Percentiles rank a stretch among this genome's conserved stretches.
Conservation (phyloP, 2,329 filamentous ascomycete genomes). For the Thelonectria rubi region DNA sequence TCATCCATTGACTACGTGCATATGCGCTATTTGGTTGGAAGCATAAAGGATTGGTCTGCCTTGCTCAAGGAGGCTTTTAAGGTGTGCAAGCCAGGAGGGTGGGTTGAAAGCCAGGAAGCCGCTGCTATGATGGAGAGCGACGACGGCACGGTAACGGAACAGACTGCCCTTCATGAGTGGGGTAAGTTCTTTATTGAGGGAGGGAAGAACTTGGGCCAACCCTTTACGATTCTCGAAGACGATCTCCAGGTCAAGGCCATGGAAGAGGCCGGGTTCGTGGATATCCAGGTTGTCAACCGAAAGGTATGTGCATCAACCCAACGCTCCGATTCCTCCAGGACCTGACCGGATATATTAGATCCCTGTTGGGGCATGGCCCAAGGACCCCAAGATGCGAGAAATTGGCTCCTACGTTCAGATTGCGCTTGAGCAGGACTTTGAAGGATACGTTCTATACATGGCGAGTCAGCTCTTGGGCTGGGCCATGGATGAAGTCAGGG, state of each 20-base stretch:
- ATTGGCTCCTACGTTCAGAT: constrained; percentile 22
- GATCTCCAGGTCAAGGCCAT: constrained; percentile 34
- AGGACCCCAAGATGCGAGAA: constrained; percentile 16
- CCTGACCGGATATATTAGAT: constrained; percentile 5
- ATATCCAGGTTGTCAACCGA: constrained; percentile 19
- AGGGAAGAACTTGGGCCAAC: constrained; percentile 42
- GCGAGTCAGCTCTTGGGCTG: constrained; percentile 21
- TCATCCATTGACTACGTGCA: constrained; percentile 68
- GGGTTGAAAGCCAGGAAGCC: constrained; percentile 47
- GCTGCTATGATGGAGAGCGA: constrained; percentile 44
- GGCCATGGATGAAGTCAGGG: constrained; percentile 20
- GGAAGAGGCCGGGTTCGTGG: constrained; percentile 38
- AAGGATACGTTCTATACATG: constrained; percentile 28
- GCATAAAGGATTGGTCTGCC: constrained; percentile 64
- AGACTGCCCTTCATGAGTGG: constrained; percentile 43
- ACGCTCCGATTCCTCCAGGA: neutral
- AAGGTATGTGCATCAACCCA: neutral
- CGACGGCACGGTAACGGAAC: constrained; percentile 44
- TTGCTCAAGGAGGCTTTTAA: constrained; percentile 61
- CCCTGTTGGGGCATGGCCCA: constrained; percentile 24
- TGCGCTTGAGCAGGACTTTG: constrained; percentile 27
- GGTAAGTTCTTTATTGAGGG: constrained; percentile 43
- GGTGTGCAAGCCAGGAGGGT: constrained; percentile 65
- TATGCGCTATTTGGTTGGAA: constrained; percentile 64
- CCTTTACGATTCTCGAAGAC: constrained; percentile 39